These are phyloP conservation scores for Penicillium ochrochloron DNA, from an alignment of 495 filamentous ascomycete species.

Conservation along the genomic window DNA sequence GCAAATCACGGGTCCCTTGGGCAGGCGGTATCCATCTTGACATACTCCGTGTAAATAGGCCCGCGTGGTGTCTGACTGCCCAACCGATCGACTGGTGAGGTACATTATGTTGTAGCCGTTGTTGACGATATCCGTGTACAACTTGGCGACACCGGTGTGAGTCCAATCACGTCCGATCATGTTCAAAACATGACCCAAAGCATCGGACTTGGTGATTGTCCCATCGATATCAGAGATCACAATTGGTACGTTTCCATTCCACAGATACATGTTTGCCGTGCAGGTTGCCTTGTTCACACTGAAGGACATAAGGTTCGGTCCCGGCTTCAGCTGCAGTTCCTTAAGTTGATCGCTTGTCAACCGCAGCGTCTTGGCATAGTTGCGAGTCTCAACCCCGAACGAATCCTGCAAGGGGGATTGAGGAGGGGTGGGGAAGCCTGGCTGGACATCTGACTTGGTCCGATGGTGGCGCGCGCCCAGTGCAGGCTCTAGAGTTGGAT, in stretches of 20 bases:
- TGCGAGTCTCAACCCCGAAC: slow-evolving; percentile 67
- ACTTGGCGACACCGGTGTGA: slow-evolving; percentile 91
- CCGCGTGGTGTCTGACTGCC: slow-evolving; percentile 89
- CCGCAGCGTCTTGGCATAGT: slow-evolving; percentile 97
- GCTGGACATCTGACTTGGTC: slow-evolving; percentile 70
- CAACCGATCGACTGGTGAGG: slow-evolving; percentile 90
- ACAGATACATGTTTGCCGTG: slow-evolving; percentile 88
- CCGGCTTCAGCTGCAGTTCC: slow-evolving; percentile 77
- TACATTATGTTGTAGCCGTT: slow-evolving; percentile 99
- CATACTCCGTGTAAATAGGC: slow-evolving; percentile 88
- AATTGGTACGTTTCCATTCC: slow-evolving; percentile 86
- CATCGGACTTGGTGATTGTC: slow-evolving; percentile 98
- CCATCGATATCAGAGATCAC: slow-evolving; percentile 99
- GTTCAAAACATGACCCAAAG: slow-evolving; percentile 94
- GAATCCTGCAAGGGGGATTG: slow-evolving; percentile 68
- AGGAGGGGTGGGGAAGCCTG: slow-evolving; percentile 74
- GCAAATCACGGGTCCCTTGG: slow-evolving; percentile 90
- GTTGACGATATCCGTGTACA: slow-evolving; percentile 92
- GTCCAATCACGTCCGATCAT: slow-evolving; percentile 99
- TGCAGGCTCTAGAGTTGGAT: slow-evolving; percentile 41
- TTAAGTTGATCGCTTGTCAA: slow-evolving; percentile 96
- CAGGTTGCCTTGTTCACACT: slow-evolving; percentile 94
- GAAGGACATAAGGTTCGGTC: slow-evolving; percentile 91
- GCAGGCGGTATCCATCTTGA: slow-evolving; percentile 85
- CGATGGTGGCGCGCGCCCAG: slow-evolving; percentile 53